Evolutionary conservation across 2,329 filamentous ascomycete species (phyloP).

Genomic region (Colletotrichum falcatum): DNA sequence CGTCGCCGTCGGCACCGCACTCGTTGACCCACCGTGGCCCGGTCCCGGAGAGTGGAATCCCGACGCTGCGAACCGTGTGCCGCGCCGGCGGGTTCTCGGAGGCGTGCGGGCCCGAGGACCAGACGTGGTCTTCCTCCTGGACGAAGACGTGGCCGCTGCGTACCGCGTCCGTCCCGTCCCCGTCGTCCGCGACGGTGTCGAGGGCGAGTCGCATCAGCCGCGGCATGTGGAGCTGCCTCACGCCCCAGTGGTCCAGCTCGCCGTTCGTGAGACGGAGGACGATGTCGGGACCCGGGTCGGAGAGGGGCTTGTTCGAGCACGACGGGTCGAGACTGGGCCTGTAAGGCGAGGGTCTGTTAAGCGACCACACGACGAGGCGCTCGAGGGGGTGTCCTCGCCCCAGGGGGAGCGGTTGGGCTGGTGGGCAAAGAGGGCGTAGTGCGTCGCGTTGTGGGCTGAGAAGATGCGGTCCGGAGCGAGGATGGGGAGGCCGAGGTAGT

Average conservation of each 20-base stretch:
- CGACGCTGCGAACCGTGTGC: slow-evolving; percentile 62
- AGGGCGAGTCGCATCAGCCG: slow-evolving; percentile 63
- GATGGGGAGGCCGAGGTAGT: slow-evolving; percentile 66
- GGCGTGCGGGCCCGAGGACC: slow-evolving; percentile 60
- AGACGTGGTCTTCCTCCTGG: slow-evolving; percentile 66
- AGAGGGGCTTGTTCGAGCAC: not conserved
- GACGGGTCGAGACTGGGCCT: slow-evolving; percentile 62
- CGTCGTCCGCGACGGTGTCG: slow-evolving; percentile 55
- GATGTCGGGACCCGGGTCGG: slow-evolving; percentile 45
- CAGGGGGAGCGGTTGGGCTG: slow-evolving; percentile 67
- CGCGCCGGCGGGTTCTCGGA: slow-evolving; percentile 54
- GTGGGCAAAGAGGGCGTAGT: slow-evolving; percentile 74
- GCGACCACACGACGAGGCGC: slow-evolving; percentile 70
- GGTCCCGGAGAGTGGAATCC: slow-evolving; percentile 62
- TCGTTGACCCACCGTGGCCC: slow-evolving; percentile 64
- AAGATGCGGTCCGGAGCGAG: slow-evolving; percentile 71
- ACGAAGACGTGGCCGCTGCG: slow-evolving; percentile 62
- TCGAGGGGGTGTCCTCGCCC: slow-evolving; percentile 69
- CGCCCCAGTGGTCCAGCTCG: slow-evolving; percentile 63
- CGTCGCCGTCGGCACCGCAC: slow-evolving; percentile 58
- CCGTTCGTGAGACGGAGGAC: slow-evolving; percentile 62
- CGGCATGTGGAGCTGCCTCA: slow-evolving; percentile 65
- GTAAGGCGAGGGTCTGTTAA: slow-evolving; percentile 61
- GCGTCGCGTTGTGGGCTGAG: slow-evolving; percentile 68
- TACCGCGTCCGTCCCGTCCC: slow-evolving; percentile 11